These are phyloP conservation scores for Annona cherimola DNA, from an alignment of 164 flowering plant genomes.

Conservation along the genomic window DNA sequence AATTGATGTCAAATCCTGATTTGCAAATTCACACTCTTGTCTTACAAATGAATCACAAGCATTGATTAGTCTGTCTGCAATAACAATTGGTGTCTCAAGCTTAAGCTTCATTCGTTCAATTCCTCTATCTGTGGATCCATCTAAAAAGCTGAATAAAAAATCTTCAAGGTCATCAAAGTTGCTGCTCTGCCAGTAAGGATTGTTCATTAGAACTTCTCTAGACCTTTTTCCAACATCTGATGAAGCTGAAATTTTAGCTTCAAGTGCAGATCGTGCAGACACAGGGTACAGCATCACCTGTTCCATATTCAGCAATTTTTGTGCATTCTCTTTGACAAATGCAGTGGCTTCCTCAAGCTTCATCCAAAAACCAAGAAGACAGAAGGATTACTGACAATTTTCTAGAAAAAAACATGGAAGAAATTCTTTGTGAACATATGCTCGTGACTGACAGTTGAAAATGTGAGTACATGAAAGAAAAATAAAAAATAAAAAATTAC, in stretches of 20 bases:
- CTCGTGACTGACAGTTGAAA: neutral
- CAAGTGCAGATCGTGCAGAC: slow-evolving; percentile 83
- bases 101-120: slow-evolving; percentile 85
- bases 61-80: slow-evolving; percentile 70
- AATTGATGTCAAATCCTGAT: slow-evolving; percentile 53
- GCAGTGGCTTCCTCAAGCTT: slow-evolving; percentile 86
- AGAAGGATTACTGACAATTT: neutral
- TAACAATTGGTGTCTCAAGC: slow-evolving; percentile 80
- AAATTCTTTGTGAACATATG: neutral
- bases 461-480: neutral
- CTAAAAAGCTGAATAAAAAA: slow-evolving; percentile 76
- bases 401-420: neutral
- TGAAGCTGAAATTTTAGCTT: slow-evolving; percentile 57
- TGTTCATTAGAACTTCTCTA: slow-evolving; percentile 17
- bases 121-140: slow-evolving; percentile 71
- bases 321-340: slow-evolving; percentile 67
- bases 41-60: slow-evolving; percentile 54
- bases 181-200: slow-evolving; percentile 34
- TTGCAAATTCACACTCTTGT: slow-evolving; percentile 51
- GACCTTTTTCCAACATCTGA: slow-evolving; percentile 17
- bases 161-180: slow-evolving; percentile 65
- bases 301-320: slow-evolving; percentile 65
- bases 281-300: slow-evolving; percentile 72
- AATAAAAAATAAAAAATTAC: neutral
- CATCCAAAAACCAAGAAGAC: slow-evolving; percentile 23